These are phyloP conservation scores for Verbascum thapsus DNA, from an alignment of 257 asterid species.

Conservation along the genomic window DNA sequence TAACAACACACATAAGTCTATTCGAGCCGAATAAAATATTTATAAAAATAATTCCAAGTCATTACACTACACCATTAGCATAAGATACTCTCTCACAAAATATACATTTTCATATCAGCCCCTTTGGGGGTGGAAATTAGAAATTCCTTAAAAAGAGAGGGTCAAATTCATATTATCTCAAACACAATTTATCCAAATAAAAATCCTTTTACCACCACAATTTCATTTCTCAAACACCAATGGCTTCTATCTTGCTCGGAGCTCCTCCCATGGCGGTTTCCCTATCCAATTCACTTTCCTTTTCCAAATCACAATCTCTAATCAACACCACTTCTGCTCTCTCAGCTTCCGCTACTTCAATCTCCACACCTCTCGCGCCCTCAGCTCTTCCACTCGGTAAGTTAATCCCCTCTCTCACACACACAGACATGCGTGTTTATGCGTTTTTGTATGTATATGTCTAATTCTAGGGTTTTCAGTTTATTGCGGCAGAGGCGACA, in stretches of 20 bases:
- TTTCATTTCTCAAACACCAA: slow-evolving; percentile 31
- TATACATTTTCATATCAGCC: no score
- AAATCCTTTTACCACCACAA: slow-evolving; percentile 29
- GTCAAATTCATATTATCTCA: not conserved
- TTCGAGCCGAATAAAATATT: no score
- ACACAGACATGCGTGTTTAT: not conserved
- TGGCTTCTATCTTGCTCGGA: slow-evolving; percentile 75
- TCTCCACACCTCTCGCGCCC: slow-evolving; percentile 32
- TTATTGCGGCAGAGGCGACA: slow-evolving; percentile 95
- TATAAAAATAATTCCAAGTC: no score
- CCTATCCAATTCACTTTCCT: slow-evolving; percentile 46
- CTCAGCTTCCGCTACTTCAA: slow-evolving; percentile 35
- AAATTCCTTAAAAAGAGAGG: not conserved
- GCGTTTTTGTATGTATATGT: not conserved
- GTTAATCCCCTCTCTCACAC: slow-evolving; percentile 19
- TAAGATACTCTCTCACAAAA: no score
- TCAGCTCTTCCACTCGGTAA: slow-evolving; percentile 62
- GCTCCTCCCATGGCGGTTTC: slow-evolving; percentile 63
- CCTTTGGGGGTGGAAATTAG: not conserved
- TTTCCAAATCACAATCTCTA: slow-evolving; percentile 54
- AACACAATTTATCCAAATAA: slow-evolving; percentile 41
- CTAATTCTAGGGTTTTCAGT: slow-evolving; percentile 42
- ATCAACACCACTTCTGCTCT: slow-evolving; percentile 31
- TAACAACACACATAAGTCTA: no score
- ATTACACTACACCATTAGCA: no score